Evolutionary conservation across 148 eudicot species (phyloP).

Genomic region (Heliamphora exappendiculata): DNA sequence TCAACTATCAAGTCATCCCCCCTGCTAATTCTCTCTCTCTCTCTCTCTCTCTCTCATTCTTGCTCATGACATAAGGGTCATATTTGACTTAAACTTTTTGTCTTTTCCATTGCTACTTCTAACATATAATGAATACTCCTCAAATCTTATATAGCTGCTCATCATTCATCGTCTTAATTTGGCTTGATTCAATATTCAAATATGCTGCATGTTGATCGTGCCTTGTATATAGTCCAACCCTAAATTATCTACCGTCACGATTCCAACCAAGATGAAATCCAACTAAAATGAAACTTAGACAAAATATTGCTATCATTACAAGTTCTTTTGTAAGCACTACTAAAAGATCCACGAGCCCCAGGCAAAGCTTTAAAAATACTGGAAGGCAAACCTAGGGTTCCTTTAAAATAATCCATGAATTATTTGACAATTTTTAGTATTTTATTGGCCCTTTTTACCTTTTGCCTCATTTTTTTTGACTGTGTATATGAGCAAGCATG

Average conservation of each 20-base stretch:
- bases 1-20: neutral
- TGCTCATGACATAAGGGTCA: neutral
- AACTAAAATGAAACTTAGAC: no score
- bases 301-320: no score
- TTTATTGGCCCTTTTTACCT: neutral
- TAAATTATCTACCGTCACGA: no score
- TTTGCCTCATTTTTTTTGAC: neutral
- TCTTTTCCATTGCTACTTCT: neutral
- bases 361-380: no score
- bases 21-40: no score
- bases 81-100: neutral
- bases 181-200: neutral
- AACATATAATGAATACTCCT: neutral
- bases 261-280: no score
- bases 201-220: neutral
- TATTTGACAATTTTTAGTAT: neutral
- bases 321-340: no score
- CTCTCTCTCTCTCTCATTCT: neutral
- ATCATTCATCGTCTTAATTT: neutral
- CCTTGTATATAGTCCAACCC: no score
- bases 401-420: neutral
- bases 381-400: no score
- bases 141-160: neutral
- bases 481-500: neutral
- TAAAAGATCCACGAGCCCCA: no score